phyloP scores from a whole-genome alignment of 805 yeast genomes.

The Komagataella ulmi region DNA sequence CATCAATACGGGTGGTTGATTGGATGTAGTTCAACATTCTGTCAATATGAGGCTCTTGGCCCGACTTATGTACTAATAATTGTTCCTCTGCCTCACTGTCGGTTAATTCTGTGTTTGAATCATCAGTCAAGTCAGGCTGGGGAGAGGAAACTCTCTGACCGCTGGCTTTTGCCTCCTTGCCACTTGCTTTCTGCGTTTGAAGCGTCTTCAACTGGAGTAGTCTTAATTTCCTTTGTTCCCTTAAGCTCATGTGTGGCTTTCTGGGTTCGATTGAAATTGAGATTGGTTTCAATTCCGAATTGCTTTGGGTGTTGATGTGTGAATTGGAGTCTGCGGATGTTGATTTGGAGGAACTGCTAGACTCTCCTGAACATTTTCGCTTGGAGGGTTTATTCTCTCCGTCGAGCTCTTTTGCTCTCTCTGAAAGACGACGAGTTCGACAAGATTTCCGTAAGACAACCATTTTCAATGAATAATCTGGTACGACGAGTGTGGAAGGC shows the following conservation, averaged over 20 bases:
- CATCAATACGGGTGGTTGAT: not conserved
- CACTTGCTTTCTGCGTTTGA: not conserved
- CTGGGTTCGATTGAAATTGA: not conserved
- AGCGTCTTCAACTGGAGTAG: not conserved
- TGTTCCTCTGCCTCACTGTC: not conserved
- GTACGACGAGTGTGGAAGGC: not conserved
- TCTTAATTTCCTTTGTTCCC: not conserved
- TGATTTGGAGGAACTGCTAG: not conserved
- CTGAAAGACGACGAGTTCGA: not conserved
- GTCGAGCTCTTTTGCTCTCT: not conserved
- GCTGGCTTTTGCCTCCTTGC: not conserved
- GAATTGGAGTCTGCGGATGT: not conserved
- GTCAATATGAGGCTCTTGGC: not conserved
- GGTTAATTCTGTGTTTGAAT: not conserved
- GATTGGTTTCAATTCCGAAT: not conserved
- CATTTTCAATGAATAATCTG: not conserved
- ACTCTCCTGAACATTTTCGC: not conserved
- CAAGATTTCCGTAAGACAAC: not conserved
- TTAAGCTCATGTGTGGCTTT: not conserved
- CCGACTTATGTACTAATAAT: not conserved
- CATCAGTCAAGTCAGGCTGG: not conserved
- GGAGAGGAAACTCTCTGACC: not conserved
- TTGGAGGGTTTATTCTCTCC: not conserved
- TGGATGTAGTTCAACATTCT: not conserved
- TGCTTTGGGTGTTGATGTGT: not conserved